Conservation (phyloP, 140 eudicot species). For the Anethum foeniculum region DNA sequence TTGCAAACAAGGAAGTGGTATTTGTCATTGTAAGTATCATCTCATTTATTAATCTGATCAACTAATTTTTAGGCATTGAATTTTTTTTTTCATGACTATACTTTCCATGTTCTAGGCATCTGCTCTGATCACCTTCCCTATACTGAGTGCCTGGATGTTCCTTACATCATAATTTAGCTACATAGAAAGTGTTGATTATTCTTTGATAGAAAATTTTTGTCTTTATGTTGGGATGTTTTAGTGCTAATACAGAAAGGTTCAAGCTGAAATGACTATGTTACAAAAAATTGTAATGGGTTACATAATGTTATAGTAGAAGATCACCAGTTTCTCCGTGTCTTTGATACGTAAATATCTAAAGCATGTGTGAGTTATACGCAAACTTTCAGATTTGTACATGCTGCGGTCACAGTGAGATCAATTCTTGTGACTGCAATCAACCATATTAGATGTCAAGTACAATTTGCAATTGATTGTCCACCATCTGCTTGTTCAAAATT, state of each 20-base stretch:
- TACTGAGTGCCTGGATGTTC: constrained; percentile 41
- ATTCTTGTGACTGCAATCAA: neutral
- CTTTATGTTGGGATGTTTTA: neutral
- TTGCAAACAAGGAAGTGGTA: constrained; percentile 64
- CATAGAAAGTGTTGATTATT: neutral
- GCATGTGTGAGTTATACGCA: neutral
- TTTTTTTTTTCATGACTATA: neutral
- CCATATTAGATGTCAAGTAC: neutral
- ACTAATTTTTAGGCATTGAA: neutral
- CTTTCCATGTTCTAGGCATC: constrained; percentile 49
- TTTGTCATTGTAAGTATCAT: constrained; percentile 57
- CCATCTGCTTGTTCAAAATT: neutral
- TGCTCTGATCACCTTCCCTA: constrained; percentile 53
- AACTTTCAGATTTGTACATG: neutral
- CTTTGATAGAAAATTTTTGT: neutral
- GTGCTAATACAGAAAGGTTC: neutral
- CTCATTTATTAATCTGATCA: neutral
- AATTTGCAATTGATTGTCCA: neutral
- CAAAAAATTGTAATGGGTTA: neutral
- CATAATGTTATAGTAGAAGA: neutral
- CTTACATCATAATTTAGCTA: constrained; percentile 17
- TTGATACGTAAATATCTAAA: neutral
- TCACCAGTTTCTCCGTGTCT: neutral
- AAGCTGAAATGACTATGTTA: neutral
- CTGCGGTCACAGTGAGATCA: neutral